Evolutionary conservation across 192 early-diverging fungal genomes (phyloP).

Genomic region (Phlyctochytrium bullatum): DNA sequence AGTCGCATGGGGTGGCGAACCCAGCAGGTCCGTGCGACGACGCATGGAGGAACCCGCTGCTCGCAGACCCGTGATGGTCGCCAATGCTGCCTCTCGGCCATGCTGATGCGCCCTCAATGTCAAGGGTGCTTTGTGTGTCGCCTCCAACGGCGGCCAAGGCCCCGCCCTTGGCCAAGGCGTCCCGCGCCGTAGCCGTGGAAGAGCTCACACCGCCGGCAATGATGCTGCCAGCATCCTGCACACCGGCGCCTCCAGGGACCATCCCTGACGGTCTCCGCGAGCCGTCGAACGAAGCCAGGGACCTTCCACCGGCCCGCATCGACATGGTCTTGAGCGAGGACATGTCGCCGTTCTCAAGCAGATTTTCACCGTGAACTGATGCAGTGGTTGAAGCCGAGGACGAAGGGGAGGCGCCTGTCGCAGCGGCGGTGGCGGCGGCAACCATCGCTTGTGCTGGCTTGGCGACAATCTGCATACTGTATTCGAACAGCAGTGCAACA

Average conservation of each 20-base stretch:
- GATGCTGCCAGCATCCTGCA: no score
- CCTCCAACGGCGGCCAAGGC: background rate
- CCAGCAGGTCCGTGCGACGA: background rate
- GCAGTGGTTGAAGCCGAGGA: no score
- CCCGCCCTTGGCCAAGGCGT: no score
- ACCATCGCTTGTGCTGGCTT: background rate
- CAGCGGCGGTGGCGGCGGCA: background rate
- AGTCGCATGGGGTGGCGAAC: background rate
- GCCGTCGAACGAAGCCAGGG: no score
- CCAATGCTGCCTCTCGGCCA: background rate
- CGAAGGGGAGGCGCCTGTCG: no score
- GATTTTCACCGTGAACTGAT: background rate
- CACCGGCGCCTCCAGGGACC: no score
- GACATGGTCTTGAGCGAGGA: no score
- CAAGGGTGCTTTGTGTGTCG: background rate
- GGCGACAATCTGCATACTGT: conserved; percentile 36
- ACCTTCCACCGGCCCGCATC: no score
- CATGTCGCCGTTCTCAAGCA: background rate
- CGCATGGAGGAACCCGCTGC: background rate
- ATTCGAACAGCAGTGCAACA: conserved; percentile 52
- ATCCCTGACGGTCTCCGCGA: no score
- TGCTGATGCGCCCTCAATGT: background rate
- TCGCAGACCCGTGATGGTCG: background rate
- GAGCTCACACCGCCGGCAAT: background rate
- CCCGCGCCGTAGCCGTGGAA: background rate